Base-by-base conservation (phyloP, 306 rosid species). In the Citrullus colocynthis region DNA sequence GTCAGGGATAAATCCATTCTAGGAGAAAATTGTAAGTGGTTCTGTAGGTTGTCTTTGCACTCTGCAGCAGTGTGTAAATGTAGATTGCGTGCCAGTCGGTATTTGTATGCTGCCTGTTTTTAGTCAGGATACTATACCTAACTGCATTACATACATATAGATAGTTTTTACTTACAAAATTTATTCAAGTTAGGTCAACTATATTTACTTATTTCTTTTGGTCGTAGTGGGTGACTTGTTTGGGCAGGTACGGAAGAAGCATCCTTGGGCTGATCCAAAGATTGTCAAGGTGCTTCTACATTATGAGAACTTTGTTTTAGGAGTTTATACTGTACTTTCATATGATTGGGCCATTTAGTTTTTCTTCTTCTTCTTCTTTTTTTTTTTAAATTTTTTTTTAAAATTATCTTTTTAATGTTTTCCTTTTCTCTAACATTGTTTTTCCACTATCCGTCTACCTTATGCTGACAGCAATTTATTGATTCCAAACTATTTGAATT, bases 251-350 rank as follows among this genome's bases (percentile, higher is more conserved):
- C 86, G 99, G 75, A 96, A 88, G 90, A 89, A 84, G 85, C 91
- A 86, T 74, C 97, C 97, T 37, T 96, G 99, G 99, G 99, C 89
- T 79, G 98, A 96, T 83, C 93, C 98, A 72, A 96, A 96, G 87
- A 87, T 89, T 79, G 97, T 85, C 51, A 96, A 96, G 97, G 99
- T 96, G 77, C 72, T n/a, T 71, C 2, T 66, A 37, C 39, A 45
- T 44, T 32, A 34, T 74, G 18, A 59, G 18, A 41, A 62, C 21
- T 7, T 78, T 9, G 61, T 32, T 17, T 2, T 64, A 48, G 57
- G 18, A 51, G 54, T 8, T 41, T 24, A 69, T 78, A 24, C 44
- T 24, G 79, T 78, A 39, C 2, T 6, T 52, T 6, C 59, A 52
- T 34, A 64, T 75, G 32, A 49, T 74, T 55, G 24, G 61, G 76